Evolutionary conservation across 2,329 filamentous ascomycete genomes (phyloP), one percentile per base, ranked within the genome.

Genomic region (Alternaria gaisen): DNA sequence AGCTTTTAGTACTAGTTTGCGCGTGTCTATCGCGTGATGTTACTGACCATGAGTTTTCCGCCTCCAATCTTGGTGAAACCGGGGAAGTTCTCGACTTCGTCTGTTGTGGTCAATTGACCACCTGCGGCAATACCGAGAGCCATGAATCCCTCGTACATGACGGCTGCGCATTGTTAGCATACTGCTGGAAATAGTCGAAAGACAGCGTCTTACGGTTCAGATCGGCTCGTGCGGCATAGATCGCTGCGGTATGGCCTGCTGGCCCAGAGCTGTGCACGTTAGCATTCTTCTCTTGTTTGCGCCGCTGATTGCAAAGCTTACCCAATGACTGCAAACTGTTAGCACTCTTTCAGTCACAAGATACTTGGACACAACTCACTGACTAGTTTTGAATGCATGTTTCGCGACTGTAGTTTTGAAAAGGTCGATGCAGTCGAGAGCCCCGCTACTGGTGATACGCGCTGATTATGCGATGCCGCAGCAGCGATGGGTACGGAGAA

Each of bases 41-140:
- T 36, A 73, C 84, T 56, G 68, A 88, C 87, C 95, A 99, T 99
- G 69, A 99, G 84, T 75, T 93, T 90, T 58, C 87, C 82, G 69
- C 95, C 95, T 81, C 93, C 91, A 79, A 99, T 93, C 72, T 92
- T 87, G 74, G 92, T 91, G 83, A 98, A 99, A 48, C 95, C 95
- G 26, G 95, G 95, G 82, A 91, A 99, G 87, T 99, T 99, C 85
- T 99, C 95, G 61, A 99, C 89, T 71, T 99, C 96, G 74, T 97
- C 98, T 56, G 95, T 99, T 26, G 96, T 99, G 56, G 96, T 99
- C 71, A 99, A 86, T 85, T 99, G 95, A 59, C 95, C 95, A 71
- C 95, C 95, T 44, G 95, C 93, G 7, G 95, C 95, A 73, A 96
- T 97, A 75, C 94, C 95, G 77, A 97, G 95, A 73, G 95, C 95